Conservation (phyloP, 1,139 yeast species). For the Casaregolazyma suthepensis region DNA sequence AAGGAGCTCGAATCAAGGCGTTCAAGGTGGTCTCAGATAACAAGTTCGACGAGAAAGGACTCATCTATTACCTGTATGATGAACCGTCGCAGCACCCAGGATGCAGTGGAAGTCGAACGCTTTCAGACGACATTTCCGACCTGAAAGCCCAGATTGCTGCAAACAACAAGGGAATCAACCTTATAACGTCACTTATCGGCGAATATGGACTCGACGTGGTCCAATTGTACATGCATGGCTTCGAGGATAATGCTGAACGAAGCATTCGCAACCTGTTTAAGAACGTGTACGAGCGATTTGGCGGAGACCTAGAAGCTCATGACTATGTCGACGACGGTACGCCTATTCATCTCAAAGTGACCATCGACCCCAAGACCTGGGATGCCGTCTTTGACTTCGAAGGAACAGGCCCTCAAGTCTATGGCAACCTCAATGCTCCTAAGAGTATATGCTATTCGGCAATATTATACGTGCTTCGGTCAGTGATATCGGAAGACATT, state of each 20-base stretch:
- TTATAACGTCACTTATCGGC: slow-evolving; percentile 43
- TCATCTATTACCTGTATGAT: slow-evolving; percentile 41
- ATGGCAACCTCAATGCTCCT: slow-evolving; percentile 60
- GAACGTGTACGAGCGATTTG: slow-evolving; percentile 31
- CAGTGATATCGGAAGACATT: slow-evolving; percentile 68
- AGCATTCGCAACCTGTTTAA: slow-evolving; percentile 46
- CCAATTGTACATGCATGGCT: slow-evolving; percentile 54
- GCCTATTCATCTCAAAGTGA: slow-evolving; percentile 41
- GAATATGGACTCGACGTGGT: slow-evolving; percentile 50
- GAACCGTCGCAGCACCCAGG: slow-evolving; percentile 53
- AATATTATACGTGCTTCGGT: slow-evolving; percentile 67
- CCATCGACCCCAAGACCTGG: slow-evolving; percentile 41
- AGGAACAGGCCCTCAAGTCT: slow-evolving; percentile 56
- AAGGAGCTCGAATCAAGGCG: slow-evolving; percentile 55
- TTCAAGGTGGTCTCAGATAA: slow-evolving; percentile 52
- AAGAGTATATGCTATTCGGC: slow-evolving; percentile 78
- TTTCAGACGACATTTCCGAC: slow-evolving; percentile 56
- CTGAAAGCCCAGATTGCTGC: slow-evolving; percentile 65
- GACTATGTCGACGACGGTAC: slow-evolving; percentile 64
- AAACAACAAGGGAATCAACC: slow-evolving; percentile 54
- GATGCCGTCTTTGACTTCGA: slow-evolving; percentile 50
- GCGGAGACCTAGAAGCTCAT: slow-evolving; percentile 38
- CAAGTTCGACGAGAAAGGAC: slow-evolving; percentile 48
- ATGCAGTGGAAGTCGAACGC: slow-evolving; percentile 55
- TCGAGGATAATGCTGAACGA: slow-evolving; percentile 53